Conservation (phyloP, 768 basidiomycete species). For the Peribolospora baueri region DNA sequence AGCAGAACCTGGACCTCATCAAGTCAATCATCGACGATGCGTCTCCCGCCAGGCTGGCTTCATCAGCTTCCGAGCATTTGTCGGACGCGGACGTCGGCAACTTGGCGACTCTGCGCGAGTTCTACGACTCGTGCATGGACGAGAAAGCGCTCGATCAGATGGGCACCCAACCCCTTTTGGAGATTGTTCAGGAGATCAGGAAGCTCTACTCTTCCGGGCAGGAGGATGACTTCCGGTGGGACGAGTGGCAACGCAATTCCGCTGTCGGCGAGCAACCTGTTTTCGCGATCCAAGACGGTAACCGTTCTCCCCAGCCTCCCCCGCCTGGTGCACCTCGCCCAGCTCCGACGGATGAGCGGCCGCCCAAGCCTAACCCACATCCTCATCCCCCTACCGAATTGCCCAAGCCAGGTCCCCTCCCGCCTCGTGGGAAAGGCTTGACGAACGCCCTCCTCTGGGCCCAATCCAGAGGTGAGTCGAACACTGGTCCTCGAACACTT, state of each 20-base stretch:
- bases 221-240: no score
- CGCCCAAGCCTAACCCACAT: no score
- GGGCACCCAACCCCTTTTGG: constrained; percentile 44
- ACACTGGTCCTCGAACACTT: not conserved
- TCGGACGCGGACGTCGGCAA: constrained; percentile 35
- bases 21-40: constrained; percentile 46
- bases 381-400: no score
- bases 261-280: no score
- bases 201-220: no score
- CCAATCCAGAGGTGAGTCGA: constrained; percentile 18
- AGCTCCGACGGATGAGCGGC: no score
- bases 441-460: constrained; percentile 20
- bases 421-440: constrained; percentile 8
- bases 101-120: constrained; percentile 22
- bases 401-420: no score
- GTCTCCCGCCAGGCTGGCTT: constrained; percentile 7
- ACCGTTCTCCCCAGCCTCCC: no score
- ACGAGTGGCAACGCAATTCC: no score
- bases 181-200: constrained; percentile 38
- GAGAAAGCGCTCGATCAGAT: constrained; percentile 49
- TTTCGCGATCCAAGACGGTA: no score
- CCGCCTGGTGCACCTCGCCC: no score
- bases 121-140: constrained; percentile 62
- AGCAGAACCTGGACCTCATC: constrained; percentile 26
- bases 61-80: constrained; percentile 30